phyloP scores from a whole-genome alignment of 768 basidiomycete species.

The Hygrocybe coccinea region DNA sequence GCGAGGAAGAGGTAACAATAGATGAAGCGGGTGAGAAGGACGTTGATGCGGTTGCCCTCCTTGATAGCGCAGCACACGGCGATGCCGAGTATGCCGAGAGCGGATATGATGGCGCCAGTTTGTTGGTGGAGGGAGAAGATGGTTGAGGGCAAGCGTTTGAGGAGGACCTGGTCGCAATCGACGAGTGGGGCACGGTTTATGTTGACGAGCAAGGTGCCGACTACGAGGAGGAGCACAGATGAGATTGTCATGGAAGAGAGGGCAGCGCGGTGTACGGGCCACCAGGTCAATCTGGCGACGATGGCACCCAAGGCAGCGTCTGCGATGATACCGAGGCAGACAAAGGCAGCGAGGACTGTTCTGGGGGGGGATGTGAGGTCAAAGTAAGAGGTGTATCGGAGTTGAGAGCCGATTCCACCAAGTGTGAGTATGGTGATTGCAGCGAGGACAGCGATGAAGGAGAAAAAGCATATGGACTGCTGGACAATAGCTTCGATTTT shows the following conservation, averaged over 20 bases:
- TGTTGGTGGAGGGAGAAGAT: background rate
- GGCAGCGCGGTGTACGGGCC: background rate
- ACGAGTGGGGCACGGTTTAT: background rate
- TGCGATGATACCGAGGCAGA: background rate
- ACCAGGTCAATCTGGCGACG: constrained; percentile 1
- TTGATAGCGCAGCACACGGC: background rate
- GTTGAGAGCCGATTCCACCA: background rate
- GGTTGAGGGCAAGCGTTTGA: background rate
- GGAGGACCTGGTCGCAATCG: background rate
- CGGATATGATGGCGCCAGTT: background rate
- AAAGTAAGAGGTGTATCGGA: background rate
- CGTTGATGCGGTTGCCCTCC: background rate
- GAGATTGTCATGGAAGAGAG: constrained; percentile 1
- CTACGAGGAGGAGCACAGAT: constrained; percentile 5
- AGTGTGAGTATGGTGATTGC: constrained; percentile 14
- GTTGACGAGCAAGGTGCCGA: background rate
- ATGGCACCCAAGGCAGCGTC: background rate
- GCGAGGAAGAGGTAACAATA: background rate
- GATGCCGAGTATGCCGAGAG: background rate
- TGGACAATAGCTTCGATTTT: background rate
- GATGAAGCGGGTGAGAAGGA: background rate
- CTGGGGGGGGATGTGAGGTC: background rate
- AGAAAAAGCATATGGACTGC: background rate
- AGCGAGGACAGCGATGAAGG: background rate
- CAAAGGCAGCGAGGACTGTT: background rate